Evolutionary conservation across 257 asterid species (phyloP), one percentile per base, ranked within the genome.

Genomic region (Cynanchum wilfordii): DNA sequence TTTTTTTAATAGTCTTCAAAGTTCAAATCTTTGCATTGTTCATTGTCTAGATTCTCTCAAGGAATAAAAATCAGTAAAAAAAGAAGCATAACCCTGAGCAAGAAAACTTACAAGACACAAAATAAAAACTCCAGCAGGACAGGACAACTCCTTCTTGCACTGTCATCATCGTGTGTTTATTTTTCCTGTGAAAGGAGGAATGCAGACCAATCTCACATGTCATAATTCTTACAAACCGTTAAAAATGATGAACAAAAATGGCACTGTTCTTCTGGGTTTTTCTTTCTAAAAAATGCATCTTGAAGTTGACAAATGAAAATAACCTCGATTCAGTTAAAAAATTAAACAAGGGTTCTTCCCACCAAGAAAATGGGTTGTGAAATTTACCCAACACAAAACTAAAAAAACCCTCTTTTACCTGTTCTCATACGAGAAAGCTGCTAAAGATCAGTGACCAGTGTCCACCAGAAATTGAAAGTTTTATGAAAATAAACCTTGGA

Each of bases 41-140:
- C 67, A 57, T 52, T 71, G 75, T 74, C 68, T 70, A 72, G 76
- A 69, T 80, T 79, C 81, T 77, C 68, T 79, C 69, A 56, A 16
- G 75, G 56, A 70, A 66, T 65, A 73, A 73, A 73, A 63, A 42
- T 73, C 45, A 64, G 4, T 50, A 25, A 63, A 51, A 22, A 15
- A 33, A 33, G n/a, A 19, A 40, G 56, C 13, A 25, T 44, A 57
- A 42, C 57, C 6, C 29, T 38, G 16, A 11, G 66, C 22, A 5
- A 24, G 24, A n/a, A 33, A 33, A 36, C 58, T n/a, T 4, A 20
- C 4, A 30, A 68, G 7, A 20, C 24, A 68, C 27, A 5, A 58
- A 25, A 58, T 20, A 29, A 52, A 38, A 47, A 74, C 40, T 33
- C 29, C 47, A 15, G 36, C 38, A 16, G 38, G 44, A 54, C 56